Evolutionary conservation across 306 rosid genomes (phyloP).

Genomic region (Chamaecrista fasciculata): DNA sequence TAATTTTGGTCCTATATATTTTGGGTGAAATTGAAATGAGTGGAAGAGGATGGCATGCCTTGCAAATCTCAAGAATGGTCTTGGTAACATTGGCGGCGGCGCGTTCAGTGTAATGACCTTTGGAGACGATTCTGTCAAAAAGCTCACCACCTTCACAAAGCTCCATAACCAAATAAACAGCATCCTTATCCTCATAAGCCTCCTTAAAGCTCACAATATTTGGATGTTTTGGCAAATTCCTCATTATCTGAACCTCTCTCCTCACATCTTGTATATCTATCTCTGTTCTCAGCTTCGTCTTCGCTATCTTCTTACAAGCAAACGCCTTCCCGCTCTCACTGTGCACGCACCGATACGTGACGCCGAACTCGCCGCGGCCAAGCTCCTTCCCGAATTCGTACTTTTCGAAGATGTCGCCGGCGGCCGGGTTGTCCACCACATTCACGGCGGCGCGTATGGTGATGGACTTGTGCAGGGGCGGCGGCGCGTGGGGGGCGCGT

Average conservation of each 20-base stretch:
- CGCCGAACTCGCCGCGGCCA: constrained; percentile 87
- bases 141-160: constrained; percentile 91
- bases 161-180: constrained; percentile 89
- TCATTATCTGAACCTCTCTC: constrained; percentile 87
- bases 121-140: constrained; percentile 74
- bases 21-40: no score
- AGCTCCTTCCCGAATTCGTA: constrained; percentile 67
- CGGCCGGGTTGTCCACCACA: constrained; percentile 48
- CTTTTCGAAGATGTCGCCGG: constrained; percentile 44
- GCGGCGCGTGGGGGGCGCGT: not conserved
- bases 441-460: constrained; percentile 1
- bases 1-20: no score
- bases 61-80: constrained; percentile 81
- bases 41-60: no score
- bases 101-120: constrained; percentile 88
- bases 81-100: constrained; percentile 75
- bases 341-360: constrained; percentile 54
- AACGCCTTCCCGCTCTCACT: constrained; percentile 38
- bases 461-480: constrained; percentile 20
- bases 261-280: constrained; percentile 76
- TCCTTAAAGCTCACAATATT: constrained; percentile 73
- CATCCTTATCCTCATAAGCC: constrained; percentile 81
- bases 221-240: constrained; percentile 73
- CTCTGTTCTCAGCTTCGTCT: constrained; percentile 74
- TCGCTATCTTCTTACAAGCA: constrained; percentile 79